Evolutionary conservation across 768 basidiomycete species (phyloP).

Genomic region (Myochromella boudieri): DNA sequence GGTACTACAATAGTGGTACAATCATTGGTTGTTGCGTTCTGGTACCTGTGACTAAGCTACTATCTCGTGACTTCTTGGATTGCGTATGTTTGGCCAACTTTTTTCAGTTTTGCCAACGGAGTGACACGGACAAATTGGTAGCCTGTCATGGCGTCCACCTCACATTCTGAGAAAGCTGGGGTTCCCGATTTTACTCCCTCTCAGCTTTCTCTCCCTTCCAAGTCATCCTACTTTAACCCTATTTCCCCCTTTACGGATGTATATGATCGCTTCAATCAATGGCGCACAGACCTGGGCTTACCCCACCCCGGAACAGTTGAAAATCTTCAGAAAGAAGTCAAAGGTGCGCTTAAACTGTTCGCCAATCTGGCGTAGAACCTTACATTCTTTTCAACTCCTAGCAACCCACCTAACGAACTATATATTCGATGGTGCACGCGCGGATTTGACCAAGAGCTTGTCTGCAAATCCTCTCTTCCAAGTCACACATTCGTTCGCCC

Average conservation of each 20-base stretch:
- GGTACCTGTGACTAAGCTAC: no score
- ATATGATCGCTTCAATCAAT: slow-evolving; percentile 74
- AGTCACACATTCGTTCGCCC: slow-evolving; percentile 92
- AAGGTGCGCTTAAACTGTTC: slow-evolving; percentile 51
- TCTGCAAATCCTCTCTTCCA: slow-evolving; percentile 96
- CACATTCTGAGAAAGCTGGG: slow-evolving; percentile 42
- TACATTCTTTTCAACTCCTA: slow-evolving; percentile 28
- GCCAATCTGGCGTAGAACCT: slow-evolving; percentile 2
- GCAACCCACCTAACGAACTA: slow-evolving; percentile 92
- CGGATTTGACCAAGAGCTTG: slow-evolving; percentile 91
- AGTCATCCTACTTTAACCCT: slow-evolving; percentile 39
- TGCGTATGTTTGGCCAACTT: slow-evolving; percentile 38
- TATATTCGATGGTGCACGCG: slow-evolving; percentile 96
- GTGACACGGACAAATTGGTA: slow-evolving; percentile 17
- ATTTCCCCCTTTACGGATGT: slow-evolving; percentile 63
- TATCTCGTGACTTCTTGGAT: no score
- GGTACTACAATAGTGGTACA: no score
- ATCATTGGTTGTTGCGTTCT: no score
- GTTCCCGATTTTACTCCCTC: slow-evolving; percentile 37
- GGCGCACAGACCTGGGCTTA: slow-evolving; percentile 80
- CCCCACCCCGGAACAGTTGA: slow-evolving; percentile 93
- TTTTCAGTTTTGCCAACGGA: slow-evolving; percentile 33
- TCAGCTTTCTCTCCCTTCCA: slow-evolving; percentile 28
- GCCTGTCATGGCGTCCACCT: slow-evolving; percentile 44
- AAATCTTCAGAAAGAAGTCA: slow-evolving; percentile 91